Percentiles rank a stretch among this genome's conserved stretches.
phyloP scores from a whole-genome alignment of 768 basidiomycete species.

The Gyrodon lividus region DNA sequence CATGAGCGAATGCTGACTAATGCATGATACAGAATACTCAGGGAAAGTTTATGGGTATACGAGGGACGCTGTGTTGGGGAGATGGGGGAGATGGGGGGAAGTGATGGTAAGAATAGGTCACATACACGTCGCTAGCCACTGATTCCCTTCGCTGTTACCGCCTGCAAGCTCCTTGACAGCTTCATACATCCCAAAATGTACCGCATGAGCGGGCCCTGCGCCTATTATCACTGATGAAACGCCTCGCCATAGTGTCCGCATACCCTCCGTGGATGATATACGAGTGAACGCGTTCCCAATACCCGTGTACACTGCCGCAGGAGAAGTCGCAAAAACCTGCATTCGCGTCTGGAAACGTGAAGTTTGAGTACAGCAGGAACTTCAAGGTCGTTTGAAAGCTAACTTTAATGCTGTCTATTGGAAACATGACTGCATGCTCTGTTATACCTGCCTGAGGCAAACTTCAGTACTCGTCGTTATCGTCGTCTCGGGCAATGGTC shows the following conservation, averaged over 20 bases:
- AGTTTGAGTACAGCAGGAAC: slow-evolving; percentile 2
- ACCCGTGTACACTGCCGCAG: slow-evolving; percentile 82
- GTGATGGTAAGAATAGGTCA: slow-evolving; percentile 14
- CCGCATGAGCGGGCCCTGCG: slow-evolving; percentile 96
- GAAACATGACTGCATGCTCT: slow-evolving; percentile 99
- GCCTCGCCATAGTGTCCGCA: slow-evolving; percentile 90
- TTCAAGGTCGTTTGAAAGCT: slow-evolving; percentile 25
- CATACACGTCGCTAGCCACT: slow-evolving; percentile 88
- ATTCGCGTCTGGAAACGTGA: slow-evolving; percentile 78
- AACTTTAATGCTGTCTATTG: slow-evolving; percentile 97
- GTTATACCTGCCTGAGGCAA: slow-evolving; percentile 89
- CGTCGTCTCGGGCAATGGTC: neutral
- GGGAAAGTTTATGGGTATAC: neutral
- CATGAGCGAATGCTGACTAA: slow-evolving; percentile 6
- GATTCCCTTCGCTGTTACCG: slow-evolving; percentile 73
- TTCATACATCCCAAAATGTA: slow-evolving; percentile 96
- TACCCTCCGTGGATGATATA: slow-evolving; percentile 93
- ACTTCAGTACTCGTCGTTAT: slow-evolving; percentile 13
- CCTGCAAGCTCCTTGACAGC: slow-evolving; percentile 91
- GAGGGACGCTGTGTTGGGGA: neutral
- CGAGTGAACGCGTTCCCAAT: slow-evolving; percentile 89
- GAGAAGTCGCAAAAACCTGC: slow-evolving; percentile 92
- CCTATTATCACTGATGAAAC: slow-evolving; percentile 95
- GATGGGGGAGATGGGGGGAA: slow-evolving; percentile 2
- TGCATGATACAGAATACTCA: neutral